Evolutionary conservation across 129 eudicot species (phyloP), one percentile per base, ranked within the genome.

Genomic region (Chrysanthemum makinoi): DNA sequence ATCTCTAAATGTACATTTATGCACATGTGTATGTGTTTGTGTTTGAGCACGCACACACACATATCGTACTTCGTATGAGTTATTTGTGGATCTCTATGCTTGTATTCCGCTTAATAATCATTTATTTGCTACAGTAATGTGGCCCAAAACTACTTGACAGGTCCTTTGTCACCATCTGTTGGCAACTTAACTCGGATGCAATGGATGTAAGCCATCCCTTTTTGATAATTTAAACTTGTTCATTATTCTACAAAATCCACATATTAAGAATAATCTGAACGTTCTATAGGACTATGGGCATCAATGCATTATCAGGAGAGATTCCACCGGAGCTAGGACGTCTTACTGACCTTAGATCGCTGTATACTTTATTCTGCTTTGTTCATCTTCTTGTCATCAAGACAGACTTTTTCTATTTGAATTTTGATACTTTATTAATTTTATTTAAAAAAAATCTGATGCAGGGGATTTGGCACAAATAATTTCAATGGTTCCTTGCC

Each of bases 401-500:
- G 10, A 17, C 18, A 10, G 43, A 60, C 4, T 49, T 35, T 15
- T 70, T 39, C n/a, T 47, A 17, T 72, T n/a, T 75, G 24, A 22
- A 22, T 22, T 22, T 22, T 22, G 10, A 52, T 46, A 50, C 6
- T 61, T 30, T 68, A 43, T 44, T 50, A 43, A 44, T 50, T 57
- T 10, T 63, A 78, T 73, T 66, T 68, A 13, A 69, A 2, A 48
- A 6, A 49, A 35, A 2, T 33, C 50, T 35, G 55, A 60, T 77
- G 75, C 79, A 92, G 96, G 72, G 35, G 77, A 20, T 48, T 89
- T 74, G 65, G 84, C 67, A 54, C 82, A 55, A 92, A 89, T 74
- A 92, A 78, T 70, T 92, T 88, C 77, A 70, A 71, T 75, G 98
- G 96, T 30, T 84, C 91, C 28, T 68, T 88, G 63, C 98, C 98